Base-by-base conservation (phyloP, 2,329 filamentous ascomycete species). In the Fusarium sp. region DNA sequence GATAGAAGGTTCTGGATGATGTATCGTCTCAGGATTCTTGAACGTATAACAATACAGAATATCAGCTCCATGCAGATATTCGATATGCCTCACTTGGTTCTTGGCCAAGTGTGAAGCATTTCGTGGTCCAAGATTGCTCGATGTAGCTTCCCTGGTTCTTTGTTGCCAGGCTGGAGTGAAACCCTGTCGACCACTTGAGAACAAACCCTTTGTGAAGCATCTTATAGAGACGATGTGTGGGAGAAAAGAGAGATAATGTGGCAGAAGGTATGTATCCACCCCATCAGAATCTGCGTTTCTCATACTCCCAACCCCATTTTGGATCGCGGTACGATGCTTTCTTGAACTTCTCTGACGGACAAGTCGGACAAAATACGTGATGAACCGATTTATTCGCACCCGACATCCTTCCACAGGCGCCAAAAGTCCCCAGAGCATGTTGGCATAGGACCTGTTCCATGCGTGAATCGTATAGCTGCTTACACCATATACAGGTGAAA, bases 11-110 rank as follows among this genome's bases (percentile, higher is more conserved):
- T 51, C 17, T 24, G 12, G 17, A 35, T 20, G 8, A 24, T 20
- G 1, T 18, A 11, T 24, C 11, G 8, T 4, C 30, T 24, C 17
- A 6, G 6, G 8, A 12, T 35, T 24, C 47, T 24, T 12, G 17
- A 20, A 2, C 24, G 4, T 20, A 51, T n/a, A 24, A 2, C 0
- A 9, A 10, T 0, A 18, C 5, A 18, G 22, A 35, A 6, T 17
- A 6, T 24, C 30, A 51, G 15, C 8, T 20, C 30, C 8, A 14
- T 5, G 11, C 8, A 10, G 4, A 14, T 10, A 4, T n/a, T 24
- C 10, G 12, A 10, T 10, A 8, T 14, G 22, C 2, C 3, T 14
- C 15, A 24, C 6, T 35, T 24, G 11, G 12, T 8, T 6, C 8
- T 24, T 3, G 1, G 30, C 12, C 17, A 51, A 24, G 22, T 18